phyloP scores from a whole-genome alignment of 2,329 filamentous ascomycete genomes.

The Apiospora hydei region DNA sequence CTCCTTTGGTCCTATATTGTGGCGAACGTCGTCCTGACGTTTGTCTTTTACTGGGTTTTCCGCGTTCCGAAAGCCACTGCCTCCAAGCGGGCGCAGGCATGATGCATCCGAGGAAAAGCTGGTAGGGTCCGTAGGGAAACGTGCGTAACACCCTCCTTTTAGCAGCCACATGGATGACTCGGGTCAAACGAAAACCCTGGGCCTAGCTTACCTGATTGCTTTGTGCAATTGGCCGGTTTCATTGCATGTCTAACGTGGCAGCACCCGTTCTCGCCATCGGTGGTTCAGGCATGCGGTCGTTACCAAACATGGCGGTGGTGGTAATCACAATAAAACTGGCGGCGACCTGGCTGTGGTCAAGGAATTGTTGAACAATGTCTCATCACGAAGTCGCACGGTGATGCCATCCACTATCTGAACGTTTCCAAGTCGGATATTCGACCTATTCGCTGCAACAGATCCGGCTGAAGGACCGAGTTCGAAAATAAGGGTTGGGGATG shows the following conservation, averaged over 20 bases:
- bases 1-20: constrained; percentile 8
- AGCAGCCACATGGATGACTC: too few species aligned
- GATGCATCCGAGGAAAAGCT: not conserved
- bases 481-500: not conserved
- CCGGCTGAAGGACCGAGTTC: not conserved
- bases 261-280: not conserved
- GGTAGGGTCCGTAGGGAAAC: too few species aligned
- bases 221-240: too few species aligned
- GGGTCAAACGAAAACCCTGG: too few species aligned
- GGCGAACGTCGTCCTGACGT: constrained; percentile 49
- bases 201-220: too few species aligned
- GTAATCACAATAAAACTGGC: not conserved
- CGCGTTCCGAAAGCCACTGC: constrained; percentile 50
- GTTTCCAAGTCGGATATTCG: not conserved
- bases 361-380: not conserved
- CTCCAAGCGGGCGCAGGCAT: not conserved
- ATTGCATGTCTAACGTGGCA: not conserved
- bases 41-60: constrained; percentile 61
- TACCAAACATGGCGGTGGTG: not conserved
- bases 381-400: not conserved
- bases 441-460: not conserved
- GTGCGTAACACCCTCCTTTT: too few species aligned
- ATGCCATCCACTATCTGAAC: not conserved
- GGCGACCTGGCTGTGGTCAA: not conserved
- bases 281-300: not conserved